Evolutionary conservation across 768 basidiomycete genomes (phyloP).

Genomic region (Botryobasidium botryosum): DNA sequence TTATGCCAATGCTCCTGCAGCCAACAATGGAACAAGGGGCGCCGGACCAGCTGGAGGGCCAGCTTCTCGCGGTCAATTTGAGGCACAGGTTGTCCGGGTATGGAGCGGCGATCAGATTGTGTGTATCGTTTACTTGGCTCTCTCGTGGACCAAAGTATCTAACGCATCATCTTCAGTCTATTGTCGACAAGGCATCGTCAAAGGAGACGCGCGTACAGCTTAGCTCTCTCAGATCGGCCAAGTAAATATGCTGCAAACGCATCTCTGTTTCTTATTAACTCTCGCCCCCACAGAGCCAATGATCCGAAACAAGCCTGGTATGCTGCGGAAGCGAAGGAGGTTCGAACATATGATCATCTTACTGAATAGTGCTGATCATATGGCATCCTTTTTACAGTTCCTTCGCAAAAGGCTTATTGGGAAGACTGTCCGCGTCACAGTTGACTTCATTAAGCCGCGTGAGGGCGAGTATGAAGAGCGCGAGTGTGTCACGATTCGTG

Average conservation of each 20-base stretch:
- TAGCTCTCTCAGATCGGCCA: slow-evolving; percentile 75
- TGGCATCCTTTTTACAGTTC: slow-evolving; percentile 26
- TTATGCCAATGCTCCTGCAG: slow-evolving; percentile 38
- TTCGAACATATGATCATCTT: slow-evolving; percentile 6
- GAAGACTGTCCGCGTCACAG: slow-evolving; percentile 60
- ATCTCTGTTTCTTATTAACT: background rate
- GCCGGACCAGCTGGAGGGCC: slow-evolving; percentile 18
- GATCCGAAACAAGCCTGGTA: slow-evolving; percentile 79
- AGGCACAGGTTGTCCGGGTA: slow-evolving; percentile 66
- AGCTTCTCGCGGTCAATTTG: too few species aligned
- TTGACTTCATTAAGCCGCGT: slow-evolving; percentile 81
- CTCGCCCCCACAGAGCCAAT: slow-evolving; percentile 34
- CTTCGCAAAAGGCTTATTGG: slow-evolving; percentile 84
- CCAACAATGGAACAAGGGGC: slow-evolving; percentile 29
- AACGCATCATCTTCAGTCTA: slow-evolving; percentile 25
- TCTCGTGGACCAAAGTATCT: background rate
- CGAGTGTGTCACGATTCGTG: slow-evolving; percentile 79
- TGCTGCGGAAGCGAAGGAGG: slow-evolving; percentile 79
- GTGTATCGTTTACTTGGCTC: background rate
- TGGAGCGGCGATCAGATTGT: slow-evolving; percentile 83
- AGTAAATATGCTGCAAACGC: slow-evolving; percentile 33
- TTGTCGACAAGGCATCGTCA: slow-evolving; percentile 49
- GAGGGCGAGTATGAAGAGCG: slow-evolving; percentile 92
- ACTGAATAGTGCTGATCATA: background rate
- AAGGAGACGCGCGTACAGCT: slow-evolving; percentile 76